Base-by-base conservation (phyloP, 192 early-diverging fungal genomes). In the Coemansia sp. region DNA sequence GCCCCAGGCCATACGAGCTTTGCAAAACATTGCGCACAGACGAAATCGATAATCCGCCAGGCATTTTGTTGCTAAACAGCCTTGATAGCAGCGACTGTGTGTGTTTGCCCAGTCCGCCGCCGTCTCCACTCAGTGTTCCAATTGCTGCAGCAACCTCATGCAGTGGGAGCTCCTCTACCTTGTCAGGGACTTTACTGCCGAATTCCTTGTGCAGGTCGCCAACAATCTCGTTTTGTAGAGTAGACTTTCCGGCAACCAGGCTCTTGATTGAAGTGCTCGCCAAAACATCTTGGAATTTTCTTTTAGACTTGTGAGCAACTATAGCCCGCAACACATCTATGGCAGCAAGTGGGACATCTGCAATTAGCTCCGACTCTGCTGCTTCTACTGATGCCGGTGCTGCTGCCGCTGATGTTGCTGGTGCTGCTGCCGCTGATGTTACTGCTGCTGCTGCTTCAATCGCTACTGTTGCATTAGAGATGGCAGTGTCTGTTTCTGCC, bases 131-230 rank as follows among this genome's bases (percentile, higher is more conserved):
- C 1, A 47, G 36, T 26, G 64, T 55, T 35, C 80, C 80, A 32
- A 97, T 56, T 10, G 81, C 69, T 14, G 81, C 64, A 20, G 80
- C 84, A n/a, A 94, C 82, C 53, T 94, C 92, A 23, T 80, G 80
- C 45, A 97, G 68, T 25, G 93, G 85, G 38, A 87, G 72, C 66
- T 97, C 92, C 61, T 97, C 95, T 44, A 89, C 83, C 72, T 93
- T 93, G 63, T 94, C 93, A 19, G 92, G 88, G 44, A 91, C 79
- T 44, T 77, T 81, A 42, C 75, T 80, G 53, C 84, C 84, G 78
- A 97, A 93, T 69, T 97, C 95, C 55, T 90, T 93, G 47, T 87
- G 89, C 35, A 97, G 72, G 62, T 95, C 93, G 68, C 93, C 95
- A 41, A 97, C 77, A 30, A 97, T 91, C 55, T 97, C 95, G 78